phyloP scores from a whole-genome alignment of 139 green algal species.

The Mesotaenium endlicherianum region DNA sequence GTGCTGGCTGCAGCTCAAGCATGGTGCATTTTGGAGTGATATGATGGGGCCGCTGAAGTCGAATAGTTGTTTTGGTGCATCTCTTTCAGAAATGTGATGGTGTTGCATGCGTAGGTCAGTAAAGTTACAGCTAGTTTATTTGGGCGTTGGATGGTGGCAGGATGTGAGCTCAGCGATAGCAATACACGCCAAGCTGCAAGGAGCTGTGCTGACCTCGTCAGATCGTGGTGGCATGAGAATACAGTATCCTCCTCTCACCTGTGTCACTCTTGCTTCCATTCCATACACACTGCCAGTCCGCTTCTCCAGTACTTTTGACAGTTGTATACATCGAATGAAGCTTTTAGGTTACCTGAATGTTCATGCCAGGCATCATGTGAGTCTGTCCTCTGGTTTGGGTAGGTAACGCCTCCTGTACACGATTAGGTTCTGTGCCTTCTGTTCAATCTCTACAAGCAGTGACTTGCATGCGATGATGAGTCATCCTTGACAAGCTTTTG shows the following conservation, averaged over 20 bases:
- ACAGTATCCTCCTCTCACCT: constrained; percentile 54
- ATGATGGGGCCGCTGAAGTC: no score
- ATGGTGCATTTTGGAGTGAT: no score
- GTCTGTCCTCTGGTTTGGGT: not conserved
- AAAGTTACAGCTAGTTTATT: no score
- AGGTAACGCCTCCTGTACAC: not conserved
- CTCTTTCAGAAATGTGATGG: no score
- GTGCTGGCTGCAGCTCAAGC: no score
- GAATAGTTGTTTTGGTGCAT: no score
- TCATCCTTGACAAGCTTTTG: not conserved
- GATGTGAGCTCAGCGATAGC: constrained; percentile 66
- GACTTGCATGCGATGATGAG: not conserved
- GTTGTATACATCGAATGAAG: constrained; percentile 8
- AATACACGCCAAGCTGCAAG: constrained; percentile 71
- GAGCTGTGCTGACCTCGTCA: constrained; percentile 69
- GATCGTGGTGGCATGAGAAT: constrained; percentile 83
- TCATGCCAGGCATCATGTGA: not conserved
- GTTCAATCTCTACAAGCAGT: not conserved
- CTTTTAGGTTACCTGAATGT: not conserved
- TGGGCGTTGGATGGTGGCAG: not conserved
- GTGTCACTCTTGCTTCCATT: not conserved
- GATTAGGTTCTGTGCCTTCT: not conserved
- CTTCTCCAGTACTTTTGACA: not conserved
- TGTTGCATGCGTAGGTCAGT: no score
- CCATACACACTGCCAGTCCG: not conserved